Percentiles rank a stretch among this genome's conserved stretches.
Evolutionary conservation across 1,284 basidiomycete species (phyloP).

Genomic region (Athelia sp.): DNA sequence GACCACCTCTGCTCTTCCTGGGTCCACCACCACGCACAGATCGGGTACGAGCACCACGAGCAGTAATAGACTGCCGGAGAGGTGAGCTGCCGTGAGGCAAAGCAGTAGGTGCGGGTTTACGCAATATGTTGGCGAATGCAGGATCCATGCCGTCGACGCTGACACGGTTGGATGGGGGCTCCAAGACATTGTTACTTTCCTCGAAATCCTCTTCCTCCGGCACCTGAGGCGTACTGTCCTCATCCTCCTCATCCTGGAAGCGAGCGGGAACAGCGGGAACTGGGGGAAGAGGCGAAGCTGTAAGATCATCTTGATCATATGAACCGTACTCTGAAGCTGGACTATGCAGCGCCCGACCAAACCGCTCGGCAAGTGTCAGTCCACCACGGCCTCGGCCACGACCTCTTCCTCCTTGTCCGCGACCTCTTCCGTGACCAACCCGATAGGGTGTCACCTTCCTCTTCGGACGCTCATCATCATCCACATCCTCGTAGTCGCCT

Average conservation of each 20-base stretch:
- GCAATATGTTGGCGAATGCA: conserved; percentile 70
- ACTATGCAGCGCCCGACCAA: conserved; percentile 52
- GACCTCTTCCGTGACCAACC: conserved; percentile 16
- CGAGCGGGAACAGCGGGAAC: conserved; percentile 41
- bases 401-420: conserved; percentile 12
- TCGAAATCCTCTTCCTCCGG: conserved; percentile 23
- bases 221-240: conserved; percentile 27
- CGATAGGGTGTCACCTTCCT: conserved; percentile 30
- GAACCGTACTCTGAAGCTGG: conserved; percentile 43
- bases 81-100: conserved; percentile 45
- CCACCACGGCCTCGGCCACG: conserved; percentile 45
- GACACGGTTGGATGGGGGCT: conserved; percentile 43
- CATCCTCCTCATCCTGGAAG: conserved; percentile 36
- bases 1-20: conserved; percentile 52
- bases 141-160: conserved; percentile 85
- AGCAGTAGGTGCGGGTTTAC: conserved; percentile 47
- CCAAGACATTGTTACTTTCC: conserved; percentile 35
- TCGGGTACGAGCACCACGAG: conserved; percentile 18
- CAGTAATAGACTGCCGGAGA: conserved; percentile 48
- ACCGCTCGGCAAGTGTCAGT: conserved; percentile 56
- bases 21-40: conserved; percentile 43
- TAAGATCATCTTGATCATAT: conserved; percentile 34
- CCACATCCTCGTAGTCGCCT: conserved; percentile 38
- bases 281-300: conserved; percentile 40
- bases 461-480: conserved; percentile 32